Conservation (phyloP, 1,284 basidiomycete species). For the Cryptococcus sp. region DNA sequence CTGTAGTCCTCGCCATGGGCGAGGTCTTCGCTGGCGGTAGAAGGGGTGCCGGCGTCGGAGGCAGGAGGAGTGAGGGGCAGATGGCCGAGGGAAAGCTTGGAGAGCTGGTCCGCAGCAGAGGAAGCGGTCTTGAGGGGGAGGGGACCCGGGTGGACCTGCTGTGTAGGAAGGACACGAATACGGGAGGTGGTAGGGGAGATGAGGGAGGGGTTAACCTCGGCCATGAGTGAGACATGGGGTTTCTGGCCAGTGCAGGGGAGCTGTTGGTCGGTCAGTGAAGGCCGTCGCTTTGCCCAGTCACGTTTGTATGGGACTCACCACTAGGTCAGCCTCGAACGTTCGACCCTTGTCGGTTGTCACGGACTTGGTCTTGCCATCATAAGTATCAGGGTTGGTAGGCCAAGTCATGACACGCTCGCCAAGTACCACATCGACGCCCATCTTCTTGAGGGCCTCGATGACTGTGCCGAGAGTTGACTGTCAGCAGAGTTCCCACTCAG, state of each 20-base stretch:
- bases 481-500: not conserved
- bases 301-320: conserved; percentile 52
- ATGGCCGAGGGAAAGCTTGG: conserved; percentile 14
- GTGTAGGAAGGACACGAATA: conserved; percentile 59
- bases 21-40: not conserved
- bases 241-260: conserved; percentile 69
- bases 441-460: conserved; percentile 37
- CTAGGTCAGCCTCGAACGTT: conserved; percentile 61
- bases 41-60: conserved; percentile 3
- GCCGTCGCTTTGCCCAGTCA: too few species aligned
- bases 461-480: conserved; percentile 16
- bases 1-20: conserved; percentile 18
- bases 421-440: conserved; percentile 50
- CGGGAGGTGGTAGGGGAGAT: conserved; percentile 53
- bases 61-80: conserved; percentile 19
- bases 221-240: conserved; percentile 64
- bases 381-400: conserved; percentile 33
- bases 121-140: conserved; percentile 5
- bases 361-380: conserved; percentile 41
- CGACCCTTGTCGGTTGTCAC: conserved; percentile 60
- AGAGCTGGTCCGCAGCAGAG: conserved; percentile 21
- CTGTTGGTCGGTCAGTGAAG: not conserved
- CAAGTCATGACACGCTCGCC: conserved; percentile 49
- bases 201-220: conserved; percentile 54
- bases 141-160: conserved; percentile 56